Conservation (phyloP, 345 rosid genomes). For the Eucalyptus paniculata region DNA sequence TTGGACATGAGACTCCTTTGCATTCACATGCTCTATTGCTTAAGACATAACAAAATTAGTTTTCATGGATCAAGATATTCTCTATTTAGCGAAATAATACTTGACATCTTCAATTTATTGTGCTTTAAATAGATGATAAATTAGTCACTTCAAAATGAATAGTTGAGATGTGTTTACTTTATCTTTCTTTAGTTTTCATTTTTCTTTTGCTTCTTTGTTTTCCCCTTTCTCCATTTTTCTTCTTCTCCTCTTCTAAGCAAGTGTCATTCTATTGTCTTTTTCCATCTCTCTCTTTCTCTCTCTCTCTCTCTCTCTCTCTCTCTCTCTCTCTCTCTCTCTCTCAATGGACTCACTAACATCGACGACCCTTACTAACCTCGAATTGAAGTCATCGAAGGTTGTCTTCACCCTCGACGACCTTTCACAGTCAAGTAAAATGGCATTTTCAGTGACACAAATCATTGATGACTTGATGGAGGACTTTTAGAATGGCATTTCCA, state of each 20-base stretch:
- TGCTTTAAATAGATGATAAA: neutral
- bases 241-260: neutral
- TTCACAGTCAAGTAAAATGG: neutral
- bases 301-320: too few relatives aligned
- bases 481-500: neutral
- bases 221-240: neutral
- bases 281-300: neutral
- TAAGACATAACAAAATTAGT: neutral
- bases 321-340: neutral
- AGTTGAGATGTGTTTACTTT: neutral
- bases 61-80: neutral
- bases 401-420: neutral
- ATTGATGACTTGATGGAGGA: neutral
- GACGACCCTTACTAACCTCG: neutral
- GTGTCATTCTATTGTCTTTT: neutral
- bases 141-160: neutral
- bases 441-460: neutral
- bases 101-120: neutral
- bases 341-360: neutral
- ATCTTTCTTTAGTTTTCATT: neutral
- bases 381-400: neutral
- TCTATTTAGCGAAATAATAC: neutral
- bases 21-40: neutral
- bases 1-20: neutral
- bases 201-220: neutral